phyloP scores from a whole-genome alignment of 2,329 filamentous ascomycete species.

The Xylariaceae sp. region DNA sequence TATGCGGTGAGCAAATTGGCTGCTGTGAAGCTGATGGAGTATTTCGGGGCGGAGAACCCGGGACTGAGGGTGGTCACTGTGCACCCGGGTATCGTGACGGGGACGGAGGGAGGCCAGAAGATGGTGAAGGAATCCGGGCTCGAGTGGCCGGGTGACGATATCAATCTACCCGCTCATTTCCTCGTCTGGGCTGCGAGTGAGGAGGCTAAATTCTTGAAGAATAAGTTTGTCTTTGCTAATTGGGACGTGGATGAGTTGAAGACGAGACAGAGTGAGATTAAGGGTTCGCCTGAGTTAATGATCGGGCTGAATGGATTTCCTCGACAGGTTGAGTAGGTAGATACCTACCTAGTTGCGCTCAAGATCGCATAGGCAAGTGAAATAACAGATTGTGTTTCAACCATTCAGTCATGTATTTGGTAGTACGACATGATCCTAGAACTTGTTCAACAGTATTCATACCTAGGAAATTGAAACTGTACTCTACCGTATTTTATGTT shows the following conservation, averaged over 20 bases:
- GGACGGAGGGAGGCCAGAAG: slow-evolving; percentile 16
- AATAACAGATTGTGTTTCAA: too few species aligned
- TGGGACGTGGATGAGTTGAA: slow-evolving; percentile 23
- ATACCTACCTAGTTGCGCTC: not conserved
- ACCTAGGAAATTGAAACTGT: too few species aligned
- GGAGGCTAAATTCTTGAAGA: slow-evolving; percentile 21
- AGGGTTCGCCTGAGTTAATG: slow-evolving; percentile 13
- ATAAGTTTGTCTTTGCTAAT: slow-evolving; percentile 20
- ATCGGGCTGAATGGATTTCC: slow-evolving; percentile 21
- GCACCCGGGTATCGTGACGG: slow-evolving; percentile 18
- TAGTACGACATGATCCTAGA: too few species aligned
- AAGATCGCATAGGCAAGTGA: not conserved
- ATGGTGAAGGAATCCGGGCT: slow-evolving; percentile 18
- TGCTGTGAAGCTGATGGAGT: slow-evolving; percentile 21
- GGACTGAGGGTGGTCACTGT: slow-evolving; percentile 16
- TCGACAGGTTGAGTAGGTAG: slow-evolving; percentile 10
- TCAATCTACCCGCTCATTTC: slow-evolving; percentile 18
- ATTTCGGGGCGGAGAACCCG: slow-evolving; percentile 21
- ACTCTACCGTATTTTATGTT: too few species aligned
- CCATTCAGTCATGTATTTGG: too few species aligned
- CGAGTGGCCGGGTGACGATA: slow-evolving; percentile 18
- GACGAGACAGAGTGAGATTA: slow-evolving; percentile 18
- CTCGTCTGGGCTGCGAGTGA: slow-evolving; percentile 21
- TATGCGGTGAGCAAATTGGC: slow-evolving; percentile 30
- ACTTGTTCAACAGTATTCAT: too few species aligned